Base-by-base conservation (phyloP, 495 filamentous ascomycete species). In the Aspergillus homomorphus region DNA sequence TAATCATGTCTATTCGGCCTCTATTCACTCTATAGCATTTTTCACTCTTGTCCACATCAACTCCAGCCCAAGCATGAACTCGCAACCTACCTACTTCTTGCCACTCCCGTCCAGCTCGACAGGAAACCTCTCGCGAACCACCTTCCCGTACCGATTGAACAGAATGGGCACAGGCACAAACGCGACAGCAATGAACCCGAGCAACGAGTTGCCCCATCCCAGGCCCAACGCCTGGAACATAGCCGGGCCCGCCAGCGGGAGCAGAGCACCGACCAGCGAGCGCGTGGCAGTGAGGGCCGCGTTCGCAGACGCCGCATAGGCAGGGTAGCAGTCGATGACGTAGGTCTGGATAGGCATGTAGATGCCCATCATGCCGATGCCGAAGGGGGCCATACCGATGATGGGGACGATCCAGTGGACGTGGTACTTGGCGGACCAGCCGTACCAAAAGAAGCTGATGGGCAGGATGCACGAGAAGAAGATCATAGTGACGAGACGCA, bases 181-280 rank as follows among this genome's bases (percentile, higher is more conserved):
- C 10, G 68, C 85, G 22, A 90, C 58, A 0, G 85, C 77, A 30
- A 91, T 69, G 59, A 89, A 89, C 10, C 73, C 87, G 24, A 89
- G 66, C 30, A 90, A 62, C 9, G 77, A 82, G 60, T 87, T 89
- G 1, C 86, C 87, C 87, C 87, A 89, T 1, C 85, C 86, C 4
- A 86, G 67, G 0, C 85, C 83, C 2, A 90, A 70, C 0, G 66
- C 63, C 0, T 69, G 55, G 68, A 87, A 90, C 83, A 91, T 82
- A 20, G 76, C 69, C 18, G 80, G 77, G 1, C 83, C 87, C 3
- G 80, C 82, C 4, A 90, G 73, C 3, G 88, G 88, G 10, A 91
- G 69, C 4, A 87, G 62, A 1, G 84, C 85, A 0, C 84, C 88
- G 5, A 83, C 62, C 0, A 89, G 61, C 1, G 79, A 85, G 5